phyloP scores from a whole-genome alignment of 1,284 basidiomycete genomes.

The Ceratobasidium sp. region DNA sequence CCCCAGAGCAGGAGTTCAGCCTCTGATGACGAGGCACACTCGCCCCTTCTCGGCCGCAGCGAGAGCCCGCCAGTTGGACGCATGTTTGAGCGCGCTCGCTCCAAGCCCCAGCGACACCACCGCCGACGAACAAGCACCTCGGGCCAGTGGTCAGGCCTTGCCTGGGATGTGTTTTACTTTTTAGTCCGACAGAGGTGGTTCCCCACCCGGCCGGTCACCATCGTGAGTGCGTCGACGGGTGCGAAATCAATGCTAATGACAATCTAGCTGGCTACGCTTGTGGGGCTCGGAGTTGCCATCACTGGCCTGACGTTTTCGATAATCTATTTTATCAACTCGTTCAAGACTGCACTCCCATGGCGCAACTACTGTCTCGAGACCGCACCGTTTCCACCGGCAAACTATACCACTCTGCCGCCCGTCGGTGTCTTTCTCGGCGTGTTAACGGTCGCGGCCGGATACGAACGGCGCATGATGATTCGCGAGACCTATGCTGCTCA shows the following conservation, averaged over 20 bases:
- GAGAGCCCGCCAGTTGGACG: constrained; percentile 13
- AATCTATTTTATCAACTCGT: constrained; percentile 92
- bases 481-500: constrained; percentile 90
- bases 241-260: constrained; percentile 54
- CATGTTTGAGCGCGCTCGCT: constrained; percentile 1
- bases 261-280: background rate
- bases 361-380: constrained; percentile 81
- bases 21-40: constrained; percentile 75
- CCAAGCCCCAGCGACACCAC: constrained; percentile 16
- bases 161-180: constrained; percentile 59
- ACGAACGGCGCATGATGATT: constrained; percentile 87
- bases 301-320: constrained; percentile 74
- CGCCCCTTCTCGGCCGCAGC: constrained; percentile 63
- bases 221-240: constrained; percentile 58
- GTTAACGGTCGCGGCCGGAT: constrained; percentile 85
- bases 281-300: constrained; percentile 65
- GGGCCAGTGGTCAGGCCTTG: background rate
- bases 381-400: constrained; percentile 52
- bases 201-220: constrained; percentile 79
- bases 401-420: constrained; percentile 76
- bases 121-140: constrained; percentile 6
- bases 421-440: constrained; percentile 90
- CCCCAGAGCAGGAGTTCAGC: constrained; percentile 23
- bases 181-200: constrained; percentile 76
- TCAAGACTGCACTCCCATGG: constrained; percentile 94